Evolutionary conservation across 2,329 filamentous ascomycete genomes (phyloP).

Genomic region (Aspergillus nomiae): DNA sequence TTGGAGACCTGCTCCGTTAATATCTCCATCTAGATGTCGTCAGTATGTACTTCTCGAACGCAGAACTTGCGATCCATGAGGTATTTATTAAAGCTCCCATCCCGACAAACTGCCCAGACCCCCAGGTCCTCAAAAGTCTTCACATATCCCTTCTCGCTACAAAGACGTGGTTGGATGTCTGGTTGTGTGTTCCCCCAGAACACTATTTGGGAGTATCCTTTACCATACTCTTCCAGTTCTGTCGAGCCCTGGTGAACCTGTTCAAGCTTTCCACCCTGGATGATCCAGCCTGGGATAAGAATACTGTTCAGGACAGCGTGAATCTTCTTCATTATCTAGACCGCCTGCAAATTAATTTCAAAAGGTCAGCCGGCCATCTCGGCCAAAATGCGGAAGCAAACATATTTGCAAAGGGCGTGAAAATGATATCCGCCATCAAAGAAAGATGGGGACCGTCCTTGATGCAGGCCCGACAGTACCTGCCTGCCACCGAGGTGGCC

Average conservation of each 20-base stretch:
- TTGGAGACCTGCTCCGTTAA: not conserved
- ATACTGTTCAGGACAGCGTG: not conserved
- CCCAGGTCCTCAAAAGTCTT: not conserved
- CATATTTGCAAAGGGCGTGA: not conserved
- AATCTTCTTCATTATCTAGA: not conserved
- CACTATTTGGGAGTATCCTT: not conserved
- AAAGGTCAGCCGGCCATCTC: not conserved
- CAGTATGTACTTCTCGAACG: conserved; percentile 10
- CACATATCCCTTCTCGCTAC: not conserved
- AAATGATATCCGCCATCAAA: not conserved
- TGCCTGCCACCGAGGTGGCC: not conserved
- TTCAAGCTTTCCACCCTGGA: not conserved
- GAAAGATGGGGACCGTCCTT: not conserved
- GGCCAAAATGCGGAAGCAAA: not conserved
- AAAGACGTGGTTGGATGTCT: not conserved
- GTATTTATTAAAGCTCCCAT: not conserved
- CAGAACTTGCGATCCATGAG: conserved; percentile 5
- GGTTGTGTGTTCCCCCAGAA: not conserved
- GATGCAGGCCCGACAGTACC: not conserved
- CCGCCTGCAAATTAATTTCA: not conserved
- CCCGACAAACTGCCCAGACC: not conserved
- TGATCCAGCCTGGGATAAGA: not conserved
- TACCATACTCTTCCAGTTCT: not conserved
- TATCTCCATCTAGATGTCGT: not conserved
- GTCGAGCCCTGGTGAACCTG: not conserved